These are phyloP conservation scores for Coemansia sp. DNA, from an alignment of 192 early-diverging fungal genomes.

Conservation along the genomic window DNA sequence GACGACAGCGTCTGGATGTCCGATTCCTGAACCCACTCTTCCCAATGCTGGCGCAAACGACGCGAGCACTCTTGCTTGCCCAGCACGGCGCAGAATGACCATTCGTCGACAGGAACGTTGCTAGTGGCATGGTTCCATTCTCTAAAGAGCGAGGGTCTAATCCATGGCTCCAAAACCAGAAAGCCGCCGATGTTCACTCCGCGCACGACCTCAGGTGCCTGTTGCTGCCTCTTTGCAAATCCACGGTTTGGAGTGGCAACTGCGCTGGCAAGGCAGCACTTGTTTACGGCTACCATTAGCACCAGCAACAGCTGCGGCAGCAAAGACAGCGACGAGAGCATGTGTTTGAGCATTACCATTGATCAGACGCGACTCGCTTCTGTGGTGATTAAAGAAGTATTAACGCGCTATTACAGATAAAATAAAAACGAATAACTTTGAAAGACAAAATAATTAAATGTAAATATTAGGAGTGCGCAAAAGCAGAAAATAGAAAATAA, in stretches of 20 bases:
- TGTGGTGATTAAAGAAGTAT: too few species aligned
- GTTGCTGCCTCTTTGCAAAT: not conserved
- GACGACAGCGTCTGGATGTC: slow-evolving; percentile 57
- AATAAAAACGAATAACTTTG: too few species aligned
- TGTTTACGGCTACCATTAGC: not conserved
- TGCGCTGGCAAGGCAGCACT: not conserved
- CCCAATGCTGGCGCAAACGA: slow-evolving; percentile 58
- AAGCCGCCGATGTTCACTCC: slow-evolving; percentile 73
- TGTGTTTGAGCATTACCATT: not conserved
- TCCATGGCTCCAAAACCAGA: slow-evolving; percentile 68
- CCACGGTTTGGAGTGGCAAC: not conserved
- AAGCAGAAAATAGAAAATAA: slow-evolving; percentile 2
- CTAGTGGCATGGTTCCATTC: slow-evolving; percentile 35
- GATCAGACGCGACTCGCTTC: too few species aligned
- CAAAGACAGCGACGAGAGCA: not conserved
- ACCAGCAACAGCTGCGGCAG: not conserved
- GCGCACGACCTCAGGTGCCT: slow-evolving; percentile 41
- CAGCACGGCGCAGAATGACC: slow-evolving; percentile 57
- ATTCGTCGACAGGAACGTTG: slow-evolving; percentile 59
- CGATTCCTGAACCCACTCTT: slow-evolving; percentile 58
- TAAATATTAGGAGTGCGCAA: too few species aligned
- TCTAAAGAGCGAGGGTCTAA: slow-evolving; percentile 50
- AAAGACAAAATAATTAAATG: too few species aligned
- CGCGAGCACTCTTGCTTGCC: slow-evolving; percentile 55
- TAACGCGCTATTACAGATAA: too few species aligned